phyloP scores from a whole-genome alignment of 2,329 filamentous ascomycete genomes.

The Aspergillus amoenus region DNA sequence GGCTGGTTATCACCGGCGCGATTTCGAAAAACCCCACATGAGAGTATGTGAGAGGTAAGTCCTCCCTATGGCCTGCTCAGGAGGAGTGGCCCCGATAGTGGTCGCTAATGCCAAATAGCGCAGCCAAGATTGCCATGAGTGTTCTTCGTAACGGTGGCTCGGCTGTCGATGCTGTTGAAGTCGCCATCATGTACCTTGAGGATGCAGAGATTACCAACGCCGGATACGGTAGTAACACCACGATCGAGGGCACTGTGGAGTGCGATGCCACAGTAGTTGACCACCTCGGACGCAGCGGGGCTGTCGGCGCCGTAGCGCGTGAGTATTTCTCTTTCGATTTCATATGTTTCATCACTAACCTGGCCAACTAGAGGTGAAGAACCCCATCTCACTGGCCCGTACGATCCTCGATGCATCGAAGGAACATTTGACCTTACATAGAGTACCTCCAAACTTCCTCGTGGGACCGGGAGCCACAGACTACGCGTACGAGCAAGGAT shows the following conservation, averaged over 20 bases:
- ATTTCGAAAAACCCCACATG: slow-evolving; percentile 83
- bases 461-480: slow-evolving; percentile 80
- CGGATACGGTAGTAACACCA: slow-evolving; percentile 91
- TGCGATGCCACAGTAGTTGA: slow-evolving; percentile 94
- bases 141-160: slow-evolving; percentile 75
- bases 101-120: slow-evolving; percentile 52
- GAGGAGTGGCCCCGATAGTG: background rate
- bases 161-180: slow-evolving; percentile 85
- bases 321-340: slow-evolving; percentile 36
- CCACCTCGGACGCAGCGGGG: slow-evolving; percentile 85
- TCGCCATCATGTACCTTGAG: slow-evolving; percentile 82
- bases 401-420: slow-evolving; percentile 76
- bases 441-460: slow-evolving; percentile 89
- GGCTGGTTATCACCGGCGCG: slow-evolving; percentile 85
- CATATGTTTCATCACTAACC: background rate
- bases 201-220: slow-evolving; percentile 96
- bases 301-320: slow-evolving; percentile 89
- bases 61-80: background rate
- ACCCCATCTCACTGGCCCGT: slow-evolving; percentile 85
- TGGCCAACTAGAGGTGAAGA: slow-evolving; percentile 61
- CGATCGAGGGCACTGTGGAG: slow-evolving; percentile 86
- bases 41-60: slow-evolving; percentile 84
- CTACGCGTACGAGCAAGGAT: slow-evolving; percentile 79
- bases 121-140: slow-evolving; percentile 79
- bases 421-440: slow-evolving; percentile 73